Evolutionary conservation across 768 basidiomycete genomes (phyloP).

Genomic region (Suillus lakei): DNA sequence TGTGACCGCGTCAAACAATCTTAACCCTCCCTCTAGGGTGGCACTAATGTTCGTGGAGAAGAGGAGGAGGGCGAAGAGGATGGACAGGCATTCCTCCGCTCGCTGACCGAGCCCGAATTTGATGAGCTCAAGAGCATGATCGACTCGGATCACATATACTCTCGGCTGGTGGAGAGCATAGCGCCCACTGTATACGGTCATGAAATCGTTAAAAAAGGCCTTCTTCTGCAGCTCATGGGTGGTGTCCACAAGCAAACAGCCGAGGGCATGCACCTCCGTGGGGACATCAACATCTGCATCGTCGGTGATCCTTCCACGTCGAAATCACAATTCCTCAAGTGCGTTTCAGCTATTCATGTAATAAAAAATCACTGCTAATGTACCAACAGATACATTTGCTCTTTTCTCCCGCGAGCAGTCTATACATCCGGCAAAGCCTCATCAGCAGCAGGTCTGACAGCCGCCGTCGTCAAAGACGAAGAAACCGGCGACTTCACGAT

Average conservation of each 20-base stretch:
- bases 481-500: conserved; percentile 99
- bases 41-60: conserved; percentile 90
- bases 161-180: conserved; percentile 90
- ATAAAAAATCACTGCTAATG: neutral
- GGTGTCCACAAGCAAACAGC: conserved; percentile 96
- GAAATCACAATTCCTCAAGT: conserved; percentile 99
- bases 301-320: conserved; percentile 96
- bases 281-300: conserved; percentile 98
- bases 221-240: conserved; percentile 95
- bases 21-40: conserved; percentile 51
- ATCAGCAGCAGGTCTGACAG: conserved; percentile 97
- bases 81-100: conserved; percentile 83
- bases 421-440: conserved; percentile 99
- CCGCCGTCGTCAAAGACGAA: conserved; percentile 97
- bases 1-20: neutral
- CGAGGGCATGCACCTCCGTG: conserved; percentile 98
- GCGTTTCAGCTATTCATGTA: conserved; percentile 31
- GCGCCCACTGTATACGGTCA: conserved; percentile 99
- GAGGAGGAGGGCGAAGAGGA: conserved; percentile 79
- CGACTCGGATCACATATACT: conserved; percentile 92
- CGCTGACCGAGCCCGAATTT: conserved; percentile 91
- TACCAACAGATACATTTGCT: conserved; percentile 85
- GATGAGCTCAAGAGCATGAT: conserved; percentile 96
- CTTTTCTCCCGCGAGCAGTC: conserved; percentile 95
- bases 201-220: conserved; percentile 98